Percentiles rank a stretch among this genome's conserved stretches.
phyloP scores from a whole-genome alignment of 306 rosid genomes.

The barrel medic (Medicago truncatula) region MtrunA17r5.0-ANR NC_053048.1:27515501-27516000 shows the following conservation, averaged over 20 bases:
- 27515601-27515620: conserved; percentile 62
- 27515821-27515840: conserved; percentile 24
- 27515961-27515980: conserved; percentile 86
- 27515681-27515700: no score
- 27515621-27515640: conserved; percentile 8
- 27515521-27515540: conserved; percentile 80
- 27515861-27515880: conserved; percentile 37
- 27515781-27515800: background rate
- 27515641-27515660: conserved; percentile 5
- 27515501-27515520: conserved; percentile 24
- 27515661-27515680: background rate
- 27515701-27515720: no score
- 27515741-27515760: no score
- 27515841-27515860: conserved; percentile 47
- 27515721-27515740: no score
- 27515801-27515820: conserved; percentile 11
- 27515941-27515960: conserved; percentile 86
- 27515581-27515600: conserved; percentile 65
- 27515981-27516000: conserved; percentile 75
- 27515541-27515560: conserved; percentile 94
- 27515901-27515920: conserved; percentile 72
- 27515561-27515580: conserved; percentile 79
- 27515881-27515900: conserved; percentile 70
- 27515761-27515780: no score
- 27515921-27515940: conserved; percentile 82